Base-by-base conservation (phyloP, 352 stramenopile genomes). In the Pythium dissotocum region DNA sequence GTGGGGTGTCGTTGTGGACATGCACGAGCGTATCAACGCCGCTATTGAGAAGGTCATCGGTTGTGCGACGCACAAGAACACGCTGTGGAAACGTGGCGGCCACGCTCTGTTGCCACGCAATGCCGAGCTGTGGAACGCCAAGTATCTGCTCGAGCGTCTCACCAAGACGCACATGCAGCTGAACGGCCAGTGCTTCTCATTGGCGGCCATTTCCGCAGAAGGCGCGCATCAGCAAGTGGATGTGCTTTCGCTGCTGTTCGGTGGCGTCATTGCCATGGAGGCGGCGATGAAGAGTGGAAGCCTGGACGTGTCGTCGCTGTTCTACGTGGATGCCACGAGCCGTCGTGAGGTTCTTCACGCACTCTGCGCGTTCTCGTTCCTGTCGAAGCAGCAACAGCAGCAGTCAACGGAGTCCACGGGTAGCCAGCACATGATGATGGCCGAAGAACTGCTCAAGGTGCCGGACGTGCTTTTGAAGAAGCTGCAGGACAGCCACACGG, bases 31-130 rank as follows among this genome's bases (percentile, higher is more conserved):
- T 16, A 82, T 94, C 58, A 71, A 93, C 54, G 77, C 82, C 16
- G 86, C 79, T 28, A 93, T 96, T 49, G 73, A 84, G 30, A 82
- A 81, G 51, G 67, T 85, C 10, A 91, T 96, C 21, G 88, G 88
- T 2, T 89, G 84, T 30, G 60, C 70, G 2, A 71, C 80, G 4
- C 77, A 77, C 53, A 95, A 93, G 61, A 83, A 97, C 64, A 82
- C 89, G 21, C 74, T 99, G 14, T 98, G 95, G 93, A 99, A 99
- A 67, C 89, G 84, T 58, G 94, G 94, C 58, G 92, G 93, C 1
- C 91, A 98, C 53, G 82, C 82, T 6, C 65, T 94, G 18, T 67
- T 94, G n/a, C 86, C 84, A 48, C 87, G 78, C 28, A 91, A 53
- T 62, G 58, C 54, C 18, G 69, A 87, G 1, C 69, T 94, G 10